Evolutionary conservation across 768 basidiomycete genomes (phyloP), one percentile per base, ranked within the genome.

Genomic region (Termitomyces eurrhizus): DNA sequence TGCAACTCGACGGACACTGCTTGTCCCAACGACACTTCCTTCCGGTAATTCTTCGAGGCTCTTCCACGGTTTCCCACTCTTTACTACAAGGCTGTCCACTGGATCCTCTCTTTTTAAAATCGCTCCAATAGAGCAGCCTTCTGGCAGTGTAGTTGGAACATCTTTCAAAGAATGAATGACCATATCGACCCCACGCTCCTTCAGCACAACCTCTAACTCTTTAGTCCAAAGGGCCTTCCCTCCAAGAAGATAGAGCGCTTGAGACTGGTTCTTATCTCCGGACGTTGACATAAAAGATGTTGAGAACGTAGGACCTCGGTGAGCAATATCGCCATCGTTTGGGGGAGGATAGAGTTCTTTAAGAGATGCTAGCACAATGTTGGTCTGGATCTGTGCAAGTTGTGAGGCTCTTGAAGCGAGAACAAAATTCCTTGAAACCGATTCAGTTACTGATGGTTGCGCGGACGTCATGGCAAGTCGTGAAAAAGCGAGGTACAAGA

Each of bases 191-290:
- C 80, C 76, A 35, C 81, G 75, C 48, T 87, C 80, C 57, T 85
- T 80, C 62, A 99, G 77, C 48, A 86, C 87, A 21, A 91, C 89
- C 71, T 99, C 97, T 57, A 99, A 86, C 67, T 98, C 96, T 67
- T 93, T 92, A 41, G 97, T 99, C 97, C 97, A 99, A 33, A 98
- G 74, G 0, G 90, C 83, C 70, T 93, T 93, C n/a, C 92, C 93
- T 42, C 94, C 94, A 16, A 97, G 76, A 9, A 95, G 80, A 74
- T 95, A 95, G 18, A 97, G 78, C 3, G 85, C 84, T 64, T 93
- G 89, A 1, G 88, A 85, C 73, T 95, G 93, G 68, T 97, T 95
- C 68, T 91, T 90, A 76, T 98, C 96, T 79, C 96, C 69, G 76
- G 85, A 93, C 24, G 88, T 88, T 4, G 78, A 62, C 73, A 82